Evolutionary conservation across 2,329 filamentous ascomycete genomes (phyloP).

Genomic region (Aspergillus tubingensis): DNA sequence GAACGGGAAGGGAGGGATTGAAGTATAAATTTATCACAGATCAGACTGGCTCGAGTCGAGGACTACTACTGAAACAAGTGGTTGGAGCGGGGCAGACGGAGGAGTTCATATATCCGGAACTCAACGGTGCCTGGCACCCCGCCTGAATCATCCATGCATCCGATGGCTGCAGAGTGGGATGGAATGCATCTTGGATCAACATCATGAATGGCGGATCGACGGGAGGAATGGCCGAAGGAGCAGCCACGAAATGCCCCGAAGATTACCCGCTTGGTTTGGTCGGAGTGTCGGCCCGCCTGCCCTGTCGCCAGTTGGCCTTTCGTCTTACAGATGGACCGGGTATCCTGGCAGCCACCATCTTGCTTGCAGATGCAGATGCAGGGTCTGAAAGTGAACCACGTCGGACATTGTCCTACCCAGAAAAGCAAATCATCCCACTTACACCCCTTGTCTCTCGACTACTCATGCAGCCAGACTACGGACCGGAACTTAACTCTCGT

Average conservation of each 20-base stretch:
- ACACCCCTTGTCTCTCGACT: too few relatives aligned
- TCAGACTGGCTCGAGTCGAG: too few relatives aligned
- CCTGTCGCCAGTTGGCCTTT: background rate
- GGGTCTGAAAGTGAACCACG: background rate
- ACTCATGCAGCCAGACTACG: background rate
- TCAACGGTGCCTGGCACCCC: too few relatives aligned
- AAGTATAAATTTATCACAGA: background rate
- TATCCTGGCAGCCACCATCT: background rate
- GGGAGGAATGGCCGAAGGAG: slow-evolving; percentile 3
- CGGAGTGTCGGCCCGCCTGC: slow-evolving; percentile 25
- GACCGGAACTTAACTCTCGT: background rate
- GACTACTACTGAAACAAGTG: background rate
- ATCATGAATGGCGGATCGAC: slow-evolving; percentile 1
- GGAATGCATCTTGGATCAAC: background rate
- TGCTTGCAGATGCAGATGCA: background rate
- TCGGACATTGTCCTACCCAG: too few relatives aligned
- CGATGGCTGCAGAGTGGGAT: background rate
- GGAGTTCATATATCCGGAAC: background rate
- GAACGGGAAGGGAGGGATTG: background rate
- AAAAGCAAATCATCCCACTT: too few relatives aligned
- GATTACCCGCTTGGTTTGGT: slow-evolving; percentile 26
- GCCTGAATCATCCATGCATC: background rate
- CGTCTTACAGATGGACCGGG: background rate
- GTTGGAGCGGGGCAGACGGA: background rate
- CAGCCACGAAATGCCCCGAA: slow-evolving; percentile 19